Evolutionary conservation across 352 stramenopile species (phyloP).

Genomic region (Globisporangium nodosum): DNA sequence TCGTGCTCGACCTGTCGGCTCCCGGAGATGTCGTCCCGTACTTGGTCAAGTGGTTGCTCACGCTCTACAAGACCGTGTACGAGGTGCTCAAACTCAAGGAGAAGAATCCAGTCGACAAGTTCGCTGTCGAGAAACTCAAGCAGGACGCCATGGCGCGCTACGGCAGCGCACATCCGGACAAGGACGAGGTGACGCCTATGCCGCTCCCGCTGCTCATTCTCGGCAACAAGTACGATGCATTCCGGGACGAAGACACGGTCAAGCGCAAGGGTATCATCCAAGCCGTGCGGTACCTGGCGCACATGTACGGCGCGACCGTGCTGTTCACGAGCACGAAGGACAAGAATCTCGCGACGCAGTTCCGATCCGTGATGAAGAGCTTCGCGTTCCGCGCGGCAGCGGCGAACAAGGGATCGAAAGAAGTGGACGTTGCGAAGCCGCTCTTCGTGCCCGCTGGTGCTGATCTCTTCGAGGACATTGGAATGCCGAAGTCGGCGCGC

Average conservation of each 20-base stretch:
- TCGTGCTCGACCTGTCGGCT: conserved; percentile 80
- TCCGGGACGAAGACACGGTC: conserved; percentile 81
- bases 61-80: conserved; percentile 41
- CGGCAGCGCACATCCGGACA: conserved; percentile 59
- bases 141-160: conserved; percentile 49
- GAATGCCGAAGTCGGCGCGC: conserved; percentile 47
- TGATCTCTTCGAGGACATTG: conserved; percentile 76
- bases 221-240: conserved; percentile 88
- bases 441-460: conserved; percentile 66
- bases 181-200: conserved; percentile 65
- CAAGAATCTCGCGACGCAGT: conserved; percentile 68
- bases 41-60: conserved; percentile 75
- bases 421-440: conserved; percentile 58
- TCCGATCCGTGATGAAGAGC: conserved; percentile 55
- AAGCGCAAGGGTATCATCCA: conserved; percentile 82
- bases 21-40: conserved; percentile 76
- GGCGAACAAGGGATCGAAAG: conserved; percentile 41
- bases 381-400: conserved; percentile 52
- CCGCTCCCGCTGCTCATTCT: conserved; percentile 80
- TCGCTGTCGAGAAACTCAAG: conserved; percentile 41
- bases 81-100: conserved; percentile 60
- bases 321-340: conserved; percentile 86
- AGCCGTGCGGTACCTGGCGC: conserved; percentile 81
- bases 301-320: conserved; percentile 83
- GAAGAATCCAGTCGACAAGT: conserved; percentile 62